These are phyloP conservation scores for Hanseniaspora nectarophila DNA, from an alignment of 805 yeast genomes.

Conservation along the genomic window DNA sequence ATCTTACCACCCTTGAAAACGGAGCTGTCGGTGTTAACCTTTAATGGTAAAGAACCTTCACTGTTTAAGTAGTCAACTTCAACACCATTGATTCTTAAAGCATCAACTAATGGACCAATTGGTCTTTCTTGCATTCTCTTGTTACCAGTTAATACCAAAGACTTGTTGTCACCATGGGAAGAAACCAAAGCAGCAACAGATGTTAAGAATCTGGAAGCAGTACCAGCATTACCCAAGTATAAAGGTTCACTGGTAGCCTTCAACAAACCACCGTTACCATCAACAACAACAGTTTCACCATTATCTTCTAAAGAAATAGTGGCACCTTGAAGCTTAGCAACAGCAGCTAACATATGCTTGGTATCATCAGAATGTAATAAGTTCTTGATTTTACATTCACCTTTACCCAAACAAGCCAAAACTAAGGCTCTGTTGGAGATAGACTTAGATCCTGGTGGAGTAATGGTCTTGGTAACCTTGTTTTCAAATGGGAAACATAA, in stretches of 20 bases:
- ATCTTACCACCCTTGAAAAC: conserved; percentile 74
- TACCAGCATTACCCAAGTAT: conserved; percentile 94
- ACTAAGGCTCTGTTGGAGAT: conserved; percentile 90
- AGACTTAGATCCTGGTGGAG: conserved; percentile 95
- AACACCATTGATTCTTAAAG: conserved; percentile 71
- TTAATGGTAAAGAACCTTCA: conserved; percentile 77
- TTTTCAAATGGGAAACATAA: conserved; percentile 47
- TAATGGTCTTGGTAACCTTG: conserved; percentile 33
- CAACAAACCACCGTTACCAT: conserved; percentile 71
- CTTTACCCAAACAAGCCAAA: conserved; percentile 81
- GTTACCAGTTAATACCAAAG: conserved; percentile 76
- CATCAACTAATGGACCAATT: conserved; percentile 89
- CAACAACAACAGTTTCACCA: conserved; percentile 77
- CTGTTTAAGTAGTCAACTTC: conserved; percentile 56
- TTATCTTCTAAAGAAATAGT: conserved; percentile 69
- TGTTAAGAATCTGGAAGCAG: conserved; percentile 90
- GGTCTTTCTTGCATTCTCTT: conserved; percentile 97
- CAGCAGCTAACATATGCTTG: conserved; percentile 84
- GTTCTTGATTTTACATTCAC: conserved; percentile 72
- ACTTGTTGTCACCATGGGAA: conserved; percentile 31
- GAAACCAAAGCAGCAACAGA: conserved; percentile 80
- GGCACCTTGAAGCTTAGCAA: conserved; percentile 69
- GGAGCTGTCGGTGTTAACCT: conserved; percentile 54
- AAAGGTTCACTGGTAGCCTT: conserved; percentile 53
- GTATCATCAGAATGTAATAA: conserved; percentile 93